Evolutionary conservation across 257 asterid genomes (phyloP).

Genomic region (Solanum rostratum): DNA sequence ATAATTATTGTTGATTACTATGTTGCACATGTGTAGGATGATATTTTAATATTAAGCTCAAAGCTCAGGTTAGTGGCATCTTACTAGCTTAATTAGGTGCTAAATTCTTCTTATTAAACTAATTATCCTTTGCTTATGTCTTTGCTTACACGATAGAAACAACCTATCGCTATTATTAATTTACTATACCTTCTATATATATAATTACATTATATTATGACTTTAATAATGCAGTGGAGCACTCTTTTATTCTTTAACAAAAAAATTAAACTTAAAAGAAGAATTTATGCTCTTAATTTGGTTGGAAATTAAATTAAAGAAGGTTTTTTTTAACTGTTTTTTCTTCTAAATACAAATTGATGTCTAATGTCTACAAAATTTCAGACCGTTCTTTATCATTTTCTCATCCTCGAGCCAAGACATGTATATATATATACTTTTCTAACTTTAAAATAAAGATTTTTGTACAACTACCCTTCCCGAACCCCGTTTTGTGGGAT

Average conservation of each 20-base stretch:
- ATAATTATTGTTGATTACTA: neutral
- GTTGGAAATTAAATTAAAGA: neutral
- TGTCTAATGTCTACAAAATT: neutral
- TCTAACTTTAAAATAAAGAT: neutral
- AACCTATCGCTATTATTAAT: neutral
- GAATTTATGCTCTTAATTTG: neutral
- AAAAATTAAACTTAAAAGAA: neutral
- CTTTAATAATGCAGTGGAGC: neutral
- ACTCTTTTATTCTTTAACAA: neutral
- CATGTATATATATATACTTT: too few species aligned
- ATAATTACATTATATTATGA: neutral
- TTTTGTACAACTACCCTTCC: fast-evolving
- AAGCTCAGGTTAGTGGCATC: neutral
- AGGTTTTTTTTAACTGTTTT: neutral
- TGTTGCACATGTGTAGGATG: neutral
- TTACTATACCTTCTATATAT: neutral
- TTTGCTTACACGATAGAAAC: neutral
- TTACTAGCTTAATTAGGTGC: neutral
- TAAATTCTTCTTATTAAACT: neutral
- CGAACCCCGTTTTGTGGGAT: fast-evolving
- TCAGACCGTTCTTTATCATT: neutral
- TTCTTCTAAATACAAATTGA: neutral
- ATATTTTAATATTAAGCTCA: neutral
- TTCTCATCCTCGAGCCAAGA: neutral
- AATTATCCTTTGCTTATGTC: neutral